Conservation (phyloP, 352 stramenopile genomes). For the Lagenidium giganteum region DNA sequence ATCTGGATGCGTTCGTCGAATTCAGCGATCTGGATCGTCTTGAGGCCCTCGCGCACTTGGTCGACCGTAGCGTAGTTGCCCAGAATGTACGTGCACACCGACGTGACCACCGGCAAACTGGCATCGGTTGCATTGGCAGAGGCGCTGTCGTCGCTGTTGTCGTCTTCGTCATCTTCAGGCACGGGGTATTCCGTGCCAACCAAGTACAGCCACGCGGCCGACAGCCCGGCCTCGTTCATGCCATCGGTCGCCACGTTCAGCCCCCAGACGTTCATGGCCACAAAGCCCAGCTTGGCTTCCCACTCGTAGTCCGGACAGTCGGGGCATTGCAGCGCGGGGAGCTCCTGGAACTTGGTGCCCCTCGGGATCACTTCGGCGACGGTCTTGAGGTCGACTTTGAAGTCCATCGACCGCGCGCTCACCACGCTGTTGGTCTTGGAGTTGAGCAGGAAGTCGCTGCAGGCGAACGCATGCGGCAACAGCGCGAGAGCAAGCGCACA, state of each 20-base stretch:
- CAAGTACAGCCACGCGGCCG: conserved; percentile 43
- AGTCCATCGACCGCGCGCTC: conserved; percentile 55
- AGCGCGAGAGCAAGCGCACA: no score
- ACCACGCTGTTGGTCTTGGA: conserved; percentile 21
- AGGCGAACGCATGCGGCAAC: no score
- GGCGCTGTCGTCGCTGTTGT: conserved; percentile 14
- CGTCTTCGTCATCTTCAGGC: conserved; percentile 1
- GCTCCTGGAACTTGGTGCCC: conserved; percentile 38
- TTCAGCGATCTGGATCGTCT: conserved; percentile 12
- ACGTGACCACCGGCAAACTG: conserved; percentile 14
- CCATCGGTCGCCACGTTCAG: conserved; percentile 50
- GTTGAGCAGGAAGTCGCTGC: conserved; percentile 50
- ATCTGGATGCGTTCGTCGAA: conserved; percentile 15
- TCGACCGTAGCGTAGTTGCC: conserved; percentile 15
- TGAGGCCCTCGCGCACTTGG: conserved; percentile 9
- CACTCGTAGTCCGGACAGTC: conserved; percentile 42
- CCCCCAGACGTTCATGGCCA: conserved; percentile 45
- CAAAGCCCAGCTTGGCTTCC: conserved; percentile 34
- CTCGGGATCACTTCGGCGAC: conserved; percentile 45
- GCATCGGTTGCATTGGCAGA: conserved; percentile 7
- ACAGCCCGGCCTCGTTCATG: conserved; percentile 48
- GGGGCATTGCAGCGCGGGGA: conserved; percentile 24
- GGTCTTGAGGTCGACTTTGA: conserved; percentile 35
- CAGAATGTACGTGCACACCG: conserved; percentile 15
- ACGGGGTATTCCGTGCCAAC: conserved; percentile 29